Percentiles rank a stretch among this genome's conserved stretches.
phyloP scores from a whole-genome alignment of 495 filamentous ascomycete species.

The Penicillium odoratum region DNA sequence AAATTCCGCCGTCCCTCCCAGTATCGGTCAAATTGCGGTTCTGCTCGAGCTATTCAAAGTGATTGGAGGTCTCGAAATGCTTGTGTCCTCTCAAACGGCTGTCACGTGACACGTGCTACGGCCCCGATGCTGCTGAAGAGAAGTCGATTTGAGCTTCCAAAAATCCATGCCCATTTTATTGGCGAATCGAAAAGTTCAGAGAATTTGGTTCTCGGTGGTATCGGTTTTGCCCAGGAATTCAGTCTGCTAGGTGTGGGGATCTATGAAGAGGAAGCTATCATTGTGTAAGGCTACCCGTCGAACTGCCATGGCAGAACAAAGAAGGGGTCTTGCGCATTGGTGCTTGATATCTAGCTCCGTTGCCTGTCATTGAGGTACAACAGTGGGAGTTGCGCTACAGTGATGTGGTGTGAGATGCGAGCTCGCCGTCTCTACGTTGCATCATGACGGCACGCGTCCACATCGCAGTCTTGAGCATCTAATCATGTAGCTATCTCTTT shows the following conservation, averaged over 20 bases:
- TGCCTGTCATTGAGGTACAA: neutral
- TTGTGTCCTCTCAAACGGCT: neutral
- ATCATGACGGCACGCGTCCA: neutral
- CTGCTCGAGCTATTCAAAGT: neutral
- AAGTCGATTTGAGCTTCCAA: constrained; percentile 6
- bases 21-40: neutral
- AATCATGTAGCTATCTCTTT: neutral
- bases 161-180: constrained; percentile 4
- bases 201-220: neutral
- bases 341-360: neutral
- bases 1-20: neutral
- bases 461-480: neutral
- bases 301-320: constrained; percentile 4
- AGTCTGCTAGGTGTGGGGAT: neutral
- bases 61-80: neutral
- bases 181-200: constrained; percentile 4
- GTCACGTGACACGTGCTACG: neutral
- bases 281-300: constrained; percentile 4
- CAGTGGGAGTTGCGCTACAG: neutral
- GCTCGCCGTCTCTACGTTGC: constrained; percentile 4
- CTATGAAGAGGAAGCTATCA: constrained; percentile 1
- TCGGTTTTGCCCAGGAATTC: constrained; percentile 2
- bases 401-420: neutral
- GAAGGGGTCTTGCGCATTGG: constrained; percentile 1
- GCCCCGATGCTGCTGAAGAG: constrained; percentile 2